These are phyloP conservation scores for Colletotrichum sp. DNA, from an alignment of 2,329 filamentous ascomycete genomes.

Conservation along the genomic window DNA sequence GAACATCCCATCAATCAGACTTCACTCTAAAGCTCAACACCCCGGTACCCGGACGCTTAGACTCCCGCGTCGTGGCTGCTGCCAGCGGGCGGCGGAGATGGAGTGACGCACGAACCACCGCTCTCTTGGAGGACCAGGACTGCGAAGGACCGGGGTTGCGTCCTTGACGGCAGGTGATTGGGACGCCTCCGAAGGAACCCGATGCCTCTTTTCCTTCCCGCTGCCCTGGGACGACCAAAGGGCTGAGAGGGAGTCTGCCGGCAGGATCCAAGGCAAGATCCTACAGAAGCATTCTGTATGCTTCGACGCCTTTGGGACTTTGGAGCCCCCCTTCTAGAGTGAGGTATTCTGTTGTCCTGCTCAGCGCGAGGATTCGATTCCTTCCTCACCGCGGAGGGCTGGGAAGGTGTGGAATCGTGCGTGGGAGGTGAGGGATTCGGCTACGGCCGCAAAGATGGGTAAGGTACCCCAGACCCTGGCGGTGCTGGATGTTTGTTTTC, in stretches of 20 bases:
- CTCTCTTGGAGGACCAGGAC: not conserved
- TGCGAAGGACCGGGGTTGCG: not conserved
- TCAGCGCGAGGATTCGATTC: not conserved
- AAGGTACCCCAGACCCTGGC: not conserved
- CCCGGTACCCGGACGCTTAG: not conserved
- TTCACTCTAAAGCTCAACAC: not conserved
- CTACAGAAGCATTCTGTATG: not conserved
- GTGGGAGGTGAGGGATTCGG: not conserved
- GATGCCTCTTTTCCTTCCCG: not conserved
- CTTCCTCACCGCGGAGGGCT: not conserved
- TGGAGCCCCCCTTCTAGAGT: not conserved
- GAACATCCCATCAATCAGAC: not conserved
- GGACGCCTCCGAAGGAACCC: not conserved
- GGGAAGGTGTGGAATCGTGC: not conserved
- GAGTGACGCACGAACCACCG: not conserved
- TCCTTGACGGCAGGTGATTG: not conserved
- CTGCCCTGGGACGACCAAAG: not conserved
- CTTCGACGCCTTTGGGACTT: not conserved
- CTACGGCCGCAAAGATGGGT: not conserved
- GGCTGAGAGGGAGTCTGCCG: not conserved
- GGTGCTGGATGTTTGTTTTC: not conserved
- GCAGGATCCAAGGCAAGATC: not conserved
- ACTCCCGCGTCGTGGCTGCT: not conserved
- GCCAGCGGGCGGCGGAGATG: not conserved
- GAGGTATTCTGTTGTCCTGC: not conserved